Evolutionary conservation across 495 filamentous ascomycete genomes (phyloP).

Genomic region (Aspergillus sclerotiicarbonarius): DNA sequence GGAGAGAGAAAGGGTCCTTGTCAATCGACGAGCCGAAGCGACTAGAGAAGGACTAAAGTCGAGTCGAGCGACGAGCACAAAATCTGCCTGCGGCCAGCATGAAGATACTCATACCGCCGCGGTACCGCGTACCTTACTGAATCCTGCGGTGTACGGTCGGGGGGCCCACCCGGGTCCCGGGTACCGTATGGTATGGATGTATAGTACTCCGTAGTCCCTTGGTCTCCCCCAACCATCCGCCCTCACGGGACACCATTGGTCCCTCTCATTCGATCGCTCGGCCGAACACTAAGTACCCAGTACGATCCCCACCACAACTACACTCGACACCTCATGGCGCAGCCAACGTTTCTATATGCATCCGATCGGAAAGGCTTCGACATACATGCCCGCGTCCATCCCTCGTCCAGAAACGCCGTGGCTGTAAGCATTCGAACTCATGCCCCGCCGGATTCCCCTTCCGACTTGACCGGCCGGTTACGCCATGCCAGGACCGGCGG

Average conservation of each 20-base stretch:
- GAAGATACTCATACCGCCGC: too few species aligned
- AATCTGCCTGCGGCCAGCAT: not conserved
- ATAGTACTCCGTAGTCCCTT: too few species aligned
- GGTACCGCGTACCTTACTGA: not conserved
- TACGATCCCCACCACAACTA: too few species aligned
- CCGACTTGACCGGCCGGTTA: not conserved
- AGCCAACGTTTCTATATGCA: slow-evolving; percentile 23
- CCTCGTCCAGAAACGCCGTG: slow-evolving; percentile 19
- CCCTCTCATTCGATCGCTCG: not conserved
- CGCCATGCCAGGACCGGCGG: not conserved
- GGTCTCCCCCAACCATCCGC: not conserved
- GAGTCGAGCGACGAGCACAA: not conserved
- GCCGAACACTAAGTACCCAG: not conserved
- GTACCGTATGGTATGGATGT: not conserved
- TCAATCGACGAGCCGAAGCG: not conserved
- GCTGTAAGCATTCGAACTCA: not conserved
- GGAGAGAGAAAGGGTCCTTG: not conserved
- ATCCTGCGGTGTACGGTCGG: not conserved
- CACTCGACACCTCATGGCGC: not conserved
- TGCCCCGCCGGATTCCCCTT: not conserved
- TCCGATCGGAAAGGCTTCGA: slow-evolving; percentile 15
- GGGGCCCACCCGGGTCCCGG: not conserved
- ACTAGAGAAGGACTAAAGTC: not conserved
- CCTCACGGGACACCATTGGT: not conserved
- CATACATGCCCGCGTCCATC: slow-evolving; percentile 15